Conservation (phyloP, 352 stramenopile species). For the Pythium oligandrum region DNA sequence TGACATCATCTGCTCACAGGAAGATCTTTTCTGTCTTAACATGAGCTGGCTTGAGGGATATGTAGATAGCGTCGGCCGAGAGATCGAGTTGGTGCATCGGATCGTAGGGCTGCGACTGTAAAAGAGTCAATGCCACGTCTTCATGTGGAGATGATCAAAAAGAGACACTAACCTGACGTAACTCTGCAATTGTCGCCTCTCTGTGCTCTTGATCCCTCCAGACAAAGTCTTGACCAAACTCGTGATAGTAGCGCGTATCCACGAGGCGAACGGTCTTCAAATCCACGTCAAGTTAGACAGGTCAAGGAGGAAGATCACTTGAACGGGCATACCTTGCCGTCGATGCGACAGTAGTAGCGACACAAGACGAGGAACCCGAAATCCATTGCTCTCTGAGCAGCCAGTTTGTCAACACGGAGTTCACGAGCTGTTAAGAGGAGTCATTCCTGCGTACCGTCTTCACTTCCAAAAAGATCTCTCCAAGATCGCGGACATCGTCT, state of each 20-base stretch:
- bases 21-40: slow-evolving; percentile 40
- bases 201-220: slow-evolving; percentile 50
- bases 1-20: slow-evolving; percentile 2
- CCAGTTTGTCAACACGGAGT: neutral
- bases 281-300: neutral
- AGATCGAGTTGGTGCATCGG: slow-evolving; percentile 24
- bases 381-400: slow-evolving; percentile 43
- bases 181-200: slow-evolving; percentile 25
- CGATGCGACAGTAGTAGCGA: slow-evolving; percentile 57
- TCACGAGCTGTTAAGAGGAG: no score
- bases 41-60: slow-evolving; percentile 19
- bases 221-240: slow-evolving; percentile 46
- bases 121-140: slow-evolving; percentile 4
- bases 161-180: slow-evolving; percentile 29
- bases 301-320: no score
- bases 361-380: slow-evolving; percentile 65
- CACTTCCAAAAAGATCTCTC: slow-evolving; percentile 57
- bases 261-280: slow-evolving; percentile 36
- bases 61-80: slow-evolving; percentile 40
- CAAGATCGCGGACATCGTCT: slow-evolving; percentile 64
- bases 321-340: slow-evolving; percentile 37
- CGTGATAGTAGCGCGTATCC: slow-evolving; percentile 63
- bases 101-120: neutral
- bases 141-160: neutral
- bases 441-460: slow-evolving; percentile 34